A percentile compares a stretch with the other conserved stretches of the same genome.
Conservation (phyloP, 108 stramenopile genomes). For the Nitzschia putrida region DNA sequence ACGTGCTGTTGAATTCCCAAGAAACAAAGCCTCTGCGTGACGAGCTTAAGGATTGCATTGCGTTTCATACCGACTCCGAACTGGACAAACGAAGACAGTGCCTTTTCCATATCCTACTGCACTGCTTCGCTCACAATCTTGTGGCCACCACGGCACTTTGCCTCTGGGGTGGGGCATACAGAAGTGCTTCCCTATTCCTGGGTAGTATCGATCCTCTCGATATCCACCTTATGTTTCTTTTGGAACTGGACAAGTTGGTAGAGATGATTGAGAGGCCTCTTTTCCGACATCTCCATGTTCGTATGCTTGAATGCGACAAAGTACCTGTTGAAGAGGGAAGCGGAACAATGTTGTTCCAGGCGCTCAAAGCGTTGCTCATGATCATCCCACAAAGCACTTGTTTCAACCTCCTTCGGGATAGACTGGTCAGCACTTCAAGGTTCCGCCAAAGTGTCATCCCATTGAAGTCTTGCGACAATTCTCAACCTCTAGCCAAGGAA, state of each 20-base stretch:
- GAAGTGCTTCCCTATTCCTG: slow-evolving; percentile 72
- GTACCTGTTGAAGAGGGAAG: slow-evolving; percentile 74
- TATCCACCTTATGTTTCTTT: slow-evolving; percentile 70
- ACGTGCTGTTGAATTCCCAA: slow-evolving; percentile 70
- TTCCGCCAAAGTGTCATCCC: slow-evolving; percentile 70
- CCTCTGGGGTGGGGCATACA: slow-evolving; percentile 82
- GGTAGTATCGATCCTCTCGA: slow-evolving; percentile 76
- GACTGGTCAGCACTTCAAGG: slow-evolving; percentile 65
- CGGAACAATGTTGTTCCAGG: slow-evolving; percentile 82
- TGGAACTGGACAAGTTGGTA: slow-evolving; percentile 80
- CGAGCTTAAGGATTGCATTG: slow-evolving; percentile 70
- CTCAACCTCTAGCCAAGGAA: slow-evolving; percentile 25
- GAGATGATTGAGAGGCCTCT: slow-evolving; percentile 84
- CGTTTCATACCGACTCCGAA: slow-evolving; percentile 29
- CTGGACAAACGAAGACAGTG: slow-evolving; percentile 54
- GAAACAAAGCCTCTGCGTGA: slow-evolving; percentile 66
- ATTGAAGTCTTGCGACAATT: slow-evolving; percentile 17
- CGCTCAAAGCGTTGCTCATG: slow-evolving; percentile 75
- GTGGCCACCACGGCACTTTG: slow-evolving; percentile 72
- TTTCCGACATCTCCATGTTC: slow-evolving; percentile 83
- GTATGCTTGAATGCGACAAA: slow-evolving; percentile 77
- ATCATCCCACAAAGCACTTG: slow-evolving; percentile 82
- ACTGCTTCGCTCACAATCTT: slow-evolving; percentile 79
- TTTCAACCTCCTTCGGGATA: slow-evolving; percentile 71
- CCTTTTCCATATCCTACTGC: slow-evolving; percentile 78